Evolutionary conservation across 345 rosid genomes (phyloP), one percentile per base, ranked within the genome.

Genomic region (Clarkia xantiana): DNA sequence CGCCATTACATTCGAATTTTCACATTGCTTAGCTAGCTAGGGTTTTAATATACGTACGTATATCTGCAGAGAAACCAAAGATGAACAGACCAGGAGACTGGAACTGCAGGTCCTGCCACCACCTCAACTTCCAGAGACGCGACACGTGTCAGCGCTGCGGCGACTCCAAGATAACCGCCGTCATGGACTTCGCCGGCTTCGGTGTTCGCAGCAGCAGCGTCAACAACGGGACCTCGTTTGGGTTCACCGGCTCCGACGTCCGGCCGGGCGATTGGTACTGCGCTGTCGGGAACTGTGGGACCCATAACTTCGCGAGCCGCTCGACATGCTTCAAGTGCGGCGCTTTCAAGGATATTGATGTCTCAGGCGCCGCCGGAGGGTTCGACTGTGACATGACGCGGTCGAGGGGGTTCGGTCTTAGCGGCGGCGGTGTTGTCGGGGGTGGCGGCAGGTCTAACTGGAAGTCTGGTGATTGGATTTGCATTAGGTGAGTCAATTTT

Each of bases 181-280:
- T 72, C 2, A 74, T 11, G 42, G 50, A 47, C 42, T 45, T 2
- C n/a, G 74, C 76, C 17, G 75, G 76, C 38, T 66, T 69, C 22
- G 72, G 76, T 7, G 8, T 29, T 29, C 36, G 9, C 9, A 29
- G 8, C 36, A 29, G 36, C 1, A 64, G 81, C 29, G 22, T 39
- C 18, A 66, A 58, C 16, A 74, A 77, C 18, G 80, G 74, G 29
- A 57, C 97, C 0, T 72, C 86, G 0, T 73, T 82, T 19, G 90
- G 81, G 23, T 84, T 82, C 60, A 71, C 83, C 7, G 97, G 97
- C 36, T 88, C 97, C 10, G 97, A 89, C 34, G 97, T 89, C 53
- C 77, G 97, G 47, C 94, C 95, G 0, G 97, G 97, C 14, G 95
- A 85, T 54, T 89, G 97, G 97, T 89, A 85, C 61, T 89, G 97